Conservation (phyloP, 371 early-diverging fungal species). For the Fennellomyces sp. region DNA sequence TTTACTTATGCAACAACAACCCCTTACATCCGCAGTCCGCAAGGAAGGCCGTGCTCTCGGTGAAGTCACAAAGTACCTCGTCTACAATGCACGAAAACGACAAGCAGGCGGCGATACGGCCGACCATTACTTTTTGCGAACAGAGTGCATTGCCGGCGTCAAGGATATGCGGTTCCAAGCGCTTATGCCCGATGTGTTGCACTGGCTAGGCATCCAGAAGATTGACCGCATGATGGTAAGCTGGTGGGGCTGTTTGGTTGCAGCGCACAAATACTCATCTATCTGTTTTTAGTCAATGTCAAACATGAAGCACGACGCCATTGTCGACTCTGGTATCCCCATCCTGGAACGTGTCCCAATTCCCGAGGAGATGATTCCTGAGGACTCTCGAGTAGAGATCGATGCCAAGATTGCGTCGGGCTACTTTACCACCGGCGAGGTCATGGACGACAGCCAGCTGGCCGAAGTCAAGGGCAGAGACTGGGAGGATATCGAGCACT, state of each 20-base stretch:
- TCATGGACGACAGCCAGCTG: slow-evolving; percentile 62
- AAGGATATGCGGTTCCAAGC: slow-evolving; percentile 98
- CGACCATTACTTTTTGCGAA: slow-evolving; percentile 86
- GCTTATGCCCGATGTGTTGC: slow-evolving; percentile 96
- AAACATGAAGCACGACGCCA: slow-evolving; percentile 95
- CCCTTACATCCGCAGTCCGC: slow-evolving; percentile 60
- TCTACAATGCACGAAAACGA: slow-evolving; percentile 91
- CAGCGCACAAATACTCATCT: slow-evolving; percentile 9
- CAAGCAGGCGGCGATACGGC: slow-evolving; percentile 94
- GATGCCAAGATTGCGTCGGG: slow-evolving; percentile 96
- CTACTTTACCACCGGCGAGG: slow-evolving; percentile 81
- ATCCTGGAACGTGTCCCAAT: slow-evolving; percentile 91
- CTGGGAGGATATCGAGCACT: slow-evolving; percentile 82
- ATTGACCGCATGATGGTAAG: slow-evolving; percentile 91
- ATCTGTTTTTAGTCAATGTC: slow-evolving; percentile 70
- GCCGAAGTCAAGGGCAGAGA: slow-evolving; percentile 77
- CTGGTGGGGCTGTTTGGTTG: background rate
- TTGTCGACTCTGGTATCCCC: slow-evolving; percentile 88
- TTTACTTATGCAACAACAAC: slow-evolving; percentile 6
- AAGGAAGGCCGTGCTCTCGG: slow-evolving; percentile 96
- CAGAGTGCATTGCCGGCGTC: slow-evolving; percentile 95
- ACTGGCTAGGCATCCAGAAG: slow-evolving; percentile 95
- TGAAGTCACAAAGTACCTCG: slow-evolving; percentile 96
- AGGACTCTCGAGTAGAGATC: slow-evolving; percentile 93
- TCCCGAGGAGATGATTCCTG: slow-evolving; percentile 89